Percentiles rank a stretch among this genome's conserved stretches.
phyloP scores from a whole-genome alignment of 371 early-diverging fungal species.

The Mucor racemosus region DNA sequence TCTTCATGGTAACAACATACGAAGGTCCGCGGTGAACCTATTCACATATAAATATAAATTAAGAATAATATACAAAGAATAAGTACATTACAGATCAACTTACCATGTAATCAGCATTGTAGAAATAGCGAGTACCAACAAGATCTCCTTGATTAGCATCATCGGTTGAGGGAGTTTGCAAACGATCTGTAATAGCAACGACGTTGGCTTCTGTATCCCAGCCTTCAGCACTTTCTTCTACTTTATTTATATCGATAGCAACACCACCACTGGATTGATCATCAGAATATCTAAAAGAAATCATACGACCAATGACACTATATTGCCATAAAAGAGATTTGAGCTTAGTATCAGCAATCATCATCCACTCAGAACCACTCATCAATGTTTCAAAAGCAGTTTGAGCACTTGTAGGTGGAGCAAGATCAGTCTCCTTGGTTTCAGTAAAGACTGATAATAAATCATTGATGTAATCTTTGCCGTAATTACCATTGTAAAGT shows the following conservation, averaged over 20 bases:
- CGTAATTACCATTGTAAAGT: conserved; percentile 41
- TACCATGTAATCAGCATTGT: conserved; percentile 41
- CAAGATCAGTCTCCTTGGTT: conserved; percentile 22
- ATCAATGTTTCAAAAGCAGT: conserved; percentile 26
- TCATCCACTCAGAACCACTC: conserved; percentile 43
- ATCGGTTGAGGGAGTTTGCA: conserved; percentile 7
- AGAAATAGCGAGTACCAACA: conserved; percentile 38
- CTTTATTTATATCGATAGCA: conserved; percentile 21
- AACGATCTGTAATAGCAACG: conserved; percentile 18
- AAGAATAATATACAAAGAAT: not conserved
- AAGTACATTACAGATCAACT: not conserved
- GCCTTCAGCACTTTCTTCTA: conserved; percentile 20
- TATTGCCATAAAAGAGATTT: conserved; percentile 36
- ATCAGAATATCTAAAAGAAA: conserved; percentile 31
- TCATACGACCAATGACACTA: conserved; percentile 39
- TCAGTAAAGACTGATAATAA: conserved; percentile 28
- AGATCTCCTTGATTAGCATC: conserved; percentile 41
- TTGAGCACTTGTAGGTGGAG: conserved; percentile 15
- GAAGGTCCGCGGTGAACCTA: conserved; percentile 35
- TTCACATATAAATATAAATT: not conserved
- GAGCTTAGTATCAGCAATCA: conserved; percentile 27
- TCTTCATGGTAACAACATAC: conserved; percentile 39
- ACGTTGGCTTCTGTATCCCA: conserved; percentile 18
- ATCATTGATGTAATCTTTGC: conserved; percentile 35
- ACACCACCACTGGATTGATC: conserved; percentile 31